Conservation (phyloP, 2,329 filamentous ascomycete species). For the Fusarium circinatum region DNA sequence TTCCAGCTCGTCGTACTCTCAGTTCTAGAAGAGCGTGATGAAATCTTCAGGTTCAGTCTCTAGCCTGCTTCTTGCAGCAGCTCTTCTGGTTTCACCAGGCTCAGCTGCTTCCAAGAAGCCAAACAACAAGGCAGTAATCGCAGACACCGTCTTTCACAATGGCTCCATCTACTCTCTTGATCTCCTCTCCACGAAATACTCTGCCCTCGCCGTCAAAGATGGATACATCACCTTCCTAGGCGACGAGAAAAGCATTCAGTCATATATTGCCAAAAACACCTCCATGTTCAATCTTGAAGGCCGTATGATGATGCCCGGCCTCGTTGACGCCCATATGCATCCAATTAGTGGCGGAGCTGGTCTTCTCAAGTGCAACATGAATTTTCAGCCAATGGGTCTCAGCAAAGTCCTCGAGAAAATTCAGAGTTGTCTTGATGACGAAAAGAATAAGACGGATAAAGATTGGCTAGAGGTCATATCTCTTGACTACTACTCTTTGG, state of each 20-base stretch:
- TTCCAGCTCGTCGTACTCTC: rapidly evolving
- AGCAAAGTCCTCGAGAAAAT: not conserved
- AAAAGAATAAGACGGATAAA: not conserved
- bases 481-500: not conserved
- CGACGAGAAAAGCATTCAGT: not conserved
- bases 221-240: not conserved
- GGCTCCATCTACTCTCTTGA: not conserved
- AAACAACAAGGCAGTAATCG: not conserved
- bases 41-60: not conserved
- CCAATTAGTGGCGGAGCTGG: not conserved
- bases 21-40: rapidly evolving
- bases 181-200: not conserved
- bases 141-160: not conserved
- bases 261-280: not conserved
- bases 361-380: not conserved
- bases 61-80: not conserved
- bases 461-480: not conserved
- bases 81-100: not conserved
- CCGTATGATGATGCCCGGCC: not conserved
- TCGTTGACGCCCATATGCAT: not conserved
- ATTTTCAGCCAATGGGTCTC: not conserved
- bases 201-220: not conserved
- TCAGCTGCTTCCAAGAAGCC: not conserved
- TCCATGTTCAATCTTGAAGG: not conserved
- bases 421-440: not conserved